These are phyloP conservation scores for Atkinsonella hypoxylon DNA, from an alignment of 2,329 filamentous ascomycete species.

Conservation along the genomic window DNA sequence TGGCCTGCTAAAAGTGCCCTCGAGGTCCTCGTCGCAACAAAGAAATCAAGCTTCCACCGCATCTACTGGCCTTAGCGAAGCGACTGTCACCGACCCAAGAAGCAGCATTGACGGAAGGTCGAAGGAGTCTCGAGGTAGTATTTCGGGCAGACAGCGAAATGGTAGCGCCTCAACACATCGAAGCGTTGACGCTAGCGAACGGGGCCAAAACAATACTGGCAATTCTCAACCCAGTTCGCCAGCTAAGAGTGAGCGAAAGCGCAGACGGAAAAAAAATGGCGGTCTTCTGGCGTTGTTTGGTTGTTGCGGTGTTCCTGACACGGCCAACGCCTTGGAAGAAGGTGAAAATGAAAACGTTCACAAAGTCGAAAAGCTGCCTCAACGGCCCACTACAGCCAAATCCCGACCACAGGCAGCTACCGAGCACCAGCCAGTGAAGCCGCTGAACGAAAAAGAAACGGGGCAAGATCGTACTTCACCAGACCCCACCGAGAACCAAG, in stretches of 20 bases:
- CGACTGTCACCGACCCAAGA: conserved; percentile 44
- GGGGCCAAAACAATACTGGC: conserved; percentile 32
- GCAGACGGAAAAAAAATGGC: conserved; percentile 43
- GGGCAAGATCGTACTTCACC: conserved; percentile 22
- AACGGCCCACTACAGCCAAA: conserved; percentile 41
- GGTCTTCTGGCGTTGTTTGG: conserved; percentile 50
- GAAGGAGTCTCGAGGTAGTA: conserved; percentile 53
- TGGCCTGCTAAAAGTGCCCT: conserved; percentile 45
- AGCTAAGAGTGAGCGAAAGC: conserved; percentile 34
- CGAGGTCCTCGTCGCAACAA: conserved; percentile 48
- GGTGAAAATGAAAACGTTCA: conserved; percentile 42
- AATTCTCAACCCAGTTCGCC: conserved; percentile 42
- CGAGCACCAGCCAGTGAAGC: conserved; percentile 31
- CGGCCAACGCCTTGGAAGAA: conserved; percentile 39
- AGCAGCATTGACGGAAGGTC: conserved; percentile 53
- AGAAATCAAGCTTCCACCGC: conserved; percentile 48
- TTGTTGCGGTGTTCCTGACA: conserved; percentile 55
- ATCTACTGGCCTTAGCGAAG: conserved; percentile 47
- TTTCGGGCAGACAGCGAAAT: conserved; percentile 50
- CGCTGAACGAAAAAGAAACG: conserved; percentile 38
- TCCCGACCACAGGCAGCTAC: conserved; percentile 40
- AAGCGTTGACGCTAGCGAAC: conserved; percentile 41
- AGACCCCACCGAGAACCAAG: conserved; percentile 31
- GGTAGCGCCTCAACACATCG: conserved; percentile 56
- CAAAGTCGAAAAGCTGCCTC: conserved; percentile 45